These are phyloP conservation scores for Chernovozyma aurita DNA, from an alignment of 1,139 yeast species.

Conservation along the genomic window DNA sequence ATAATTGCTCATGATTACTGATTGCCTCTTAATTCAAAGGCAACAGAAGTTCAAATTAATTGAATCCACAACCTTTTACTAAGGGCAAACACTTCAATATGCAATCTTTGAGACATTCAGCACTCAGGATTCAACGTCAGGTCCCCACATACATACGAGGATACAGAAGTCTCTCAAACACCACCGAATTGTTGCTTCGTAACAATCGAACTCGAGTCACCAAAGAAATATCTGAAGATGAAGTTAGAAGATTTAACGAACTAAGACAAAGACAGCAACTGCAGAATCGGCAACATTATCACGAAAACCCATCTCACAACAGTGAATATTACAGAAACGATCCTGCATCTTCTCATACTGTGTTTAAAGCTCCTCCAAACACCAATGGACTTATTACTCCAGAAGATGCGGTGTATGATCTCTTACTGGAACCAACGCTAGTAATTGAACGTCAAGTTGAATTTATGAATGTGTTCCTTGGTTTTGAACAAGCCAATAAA, in stretches of 20 bases:
- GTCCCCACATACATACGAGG: too few species aligned
- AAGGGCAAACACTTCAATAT: too few species aligned
- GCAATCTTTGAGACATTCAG: too few species aligned
- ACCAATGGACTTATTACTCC: slow-evolving; percentile 47
- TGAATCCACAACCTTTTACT: too few species aligned
- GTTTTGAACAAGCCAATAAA: slow-evolving; percentile 86
- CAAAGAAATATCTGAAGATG: slow-evolving; percentile 37
- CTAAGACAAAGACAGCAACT: slow-evolving; percentile 16
- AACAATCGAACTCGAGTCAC: slow-evolving; percentile 25
- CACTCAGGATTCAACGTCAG: too few species aligned
- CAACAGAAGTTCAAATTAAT: too few species aligned
- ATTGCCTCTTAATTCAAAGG: too few species aligned
- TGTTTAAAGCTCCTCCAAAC: slow-evolving; percentile 34
- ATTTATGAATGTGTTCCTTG: slow-evolving; percentile 78
- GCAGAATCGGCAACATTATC: slow-evolving; percentile 6
- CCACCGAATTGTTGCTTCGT: slow-evolving; percentile 1
- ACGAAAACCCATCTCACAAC: slow-evolving; percentile 24
- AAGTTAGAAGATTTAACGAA: slow-evolving; percentile 23
- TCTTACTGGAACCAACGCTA: slow-evolving; percentile 72
- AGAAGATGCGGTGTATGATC: slow-evolving; percentile 51
- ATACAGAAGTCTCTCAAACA: too few species aligned
- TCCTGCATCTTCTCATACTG: slow-evolving; percentile 26
- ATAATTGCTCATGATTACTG: too few species aligned
- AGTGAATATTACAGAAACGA: slow-evolving; percentile 13
- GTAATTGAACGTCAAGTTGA: slow-evolving; percentile 87